Conservation (phyloP, 257 asterid genomes). For the Nicotiana knightiana region DNA sequence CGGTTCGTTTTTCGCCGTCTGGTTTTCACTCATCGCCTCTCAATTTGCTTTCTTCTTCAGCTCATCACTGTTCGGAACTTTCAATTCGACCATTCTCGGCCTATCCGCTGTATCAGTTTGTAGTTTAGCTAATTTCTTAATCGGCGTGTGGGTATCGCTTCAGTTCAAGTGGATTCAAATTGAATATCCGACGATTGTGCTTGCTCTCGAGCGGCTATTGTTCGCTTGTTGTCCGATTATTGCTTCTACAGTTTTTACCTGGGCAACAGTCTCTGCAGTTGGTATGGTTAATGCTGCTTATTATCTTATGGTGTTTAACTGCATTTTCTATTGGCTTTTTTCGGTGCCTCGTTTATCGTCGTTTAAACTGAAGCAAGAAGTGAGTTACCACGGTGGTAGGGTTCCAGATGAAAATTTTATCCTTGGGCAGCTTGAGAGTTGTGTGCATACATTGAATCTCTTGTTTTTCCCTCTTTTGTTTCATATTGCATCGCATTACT, state of each 20-base stretch:
- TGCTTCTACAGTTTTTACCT: constrained; percentile 69
- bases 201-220: constrained; percentile 81
- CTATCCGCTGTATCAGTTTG: constrained; percentile 62
- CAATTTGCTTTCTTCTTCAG: constrained; percentile 82
- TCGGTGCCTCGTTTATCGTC: constrained; percentile 80
- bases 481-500: constrained; percentile 74
- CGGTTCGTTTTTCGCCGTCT: constrained; percentile 84
- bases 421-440: constrained; percentile 84
- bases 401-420: constrained; percentile 64
- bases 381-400: constrained; percentile 75
- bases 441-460: constrained; percentile 78
- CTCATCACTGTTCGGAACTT: constrained; percentile 50
- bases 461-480: constrained; percentile 67
- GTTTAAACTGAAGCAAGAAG: constrained; percentile 67
- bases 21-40: constrained; percentile 79
- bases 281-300: constrained; percentile 85
- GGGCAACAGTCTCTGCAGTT: constrained; percentile 94
- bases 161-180: constrained; percentile 98
- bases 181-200: constrained; percentile 81
- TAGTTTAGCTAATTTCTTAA: constrained; percentile 66
- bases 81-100: constrained; percentile 49
- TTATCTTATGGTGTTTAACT: constrained; percentile 78
- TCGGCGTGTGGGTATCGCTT: constrained; percentile 91
- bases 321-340: constrained; percentile 92
- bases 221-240: constrained; percentile 79